Base-by-base conservation (phyloP, 1,284 basidiomycete species). In the Ceratobasidium sp. region DNA sequence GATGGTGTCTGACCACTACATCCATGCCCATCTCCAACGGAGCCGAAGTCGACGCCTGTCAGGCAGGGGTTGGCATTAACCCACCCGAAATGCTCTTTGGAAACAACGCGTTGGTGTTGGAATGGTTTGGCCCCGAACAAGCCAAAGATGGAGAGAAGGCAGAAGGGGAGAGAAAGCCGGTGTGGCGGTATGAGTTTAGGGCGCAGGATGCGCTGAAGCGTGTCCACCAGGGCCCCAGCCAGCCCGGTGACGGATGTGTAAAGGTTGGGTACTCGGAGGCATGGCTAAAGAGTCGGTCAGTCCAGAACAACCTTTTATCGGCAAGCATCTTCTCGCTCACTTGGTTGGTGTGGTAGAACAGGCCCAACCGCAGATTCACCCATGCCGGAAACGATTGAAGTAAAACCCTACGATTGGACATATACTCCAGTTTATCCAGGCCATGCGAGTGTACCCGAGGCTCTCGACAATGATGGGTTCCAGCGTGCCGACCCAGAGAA, bases 1-100 rank as follows among this genome's bases (percentile, higher is more conserved):
- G 83, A 76, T 93, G 91, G 91, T 76, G 78, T 46, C 86, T 92
- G 76, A 86, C 86, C 7, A 85, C 88, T 0, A 84, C 83, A 1
- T 90, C 88, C 12, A 86, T 86, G 75, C 85, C 91, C 18, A 94
- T 93, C 78, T 88, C 91, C 40, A 95, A 89, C 76, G 89, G 92
- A 0, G 81, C 85, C 42, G 88, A 92, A 75, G 85, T 86, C 63
- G 88, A 97, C 77, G 85, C 85, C 1, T 81, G 92, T 60, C 89
- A 92, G 72, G 76, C 81, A 0, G 82, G 92, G 4, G 66, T 75
- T 7, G 87, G 88, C 3, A 86, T 99, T 36, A 92, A 96, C 0
- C 81, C 96, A 0, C 97, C 97, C 1, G 96, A 99, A 79, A 99
- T 99, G 94, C 95, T 92, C 0, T 99, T 98, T 78, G 95, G 95